Evolutionary conservation across 257 asterid genomes (phyloP), one percentile per base, ranked within the genome.

Genomic region (Nicotiana undulata): DNA sequence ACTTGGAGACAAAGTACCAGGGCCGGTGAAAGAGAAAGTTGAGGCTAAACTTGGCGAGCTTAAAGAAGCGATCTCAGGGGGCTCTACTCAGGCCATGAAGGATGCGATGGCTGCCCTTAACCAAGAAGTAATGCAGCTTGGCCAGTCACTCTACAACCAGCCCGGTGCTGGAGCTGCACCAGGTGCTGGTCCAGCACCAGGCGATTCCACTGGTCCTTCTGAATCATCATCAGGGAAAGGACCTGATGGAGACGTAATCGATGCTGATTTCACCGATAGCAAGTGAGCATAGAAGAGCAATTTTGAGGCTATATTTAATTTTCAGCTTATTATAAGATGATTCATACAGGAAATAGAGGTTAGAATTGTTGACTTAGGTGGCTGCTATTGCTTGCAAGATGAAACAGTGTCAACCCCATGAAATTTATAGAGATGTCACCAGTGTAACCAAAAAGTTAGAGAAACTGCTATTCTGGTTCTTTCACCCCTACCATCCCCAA

Each of bases 71-170:
- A 90, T 94, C 26, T 82, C 96, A 8, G 95, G 97, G 18, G 99
- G 90, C 44, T 82, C 92, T 15, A 92, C 98, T 55, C 99, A 94
- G 82, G 84, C 90, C 37, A 92, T 96, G 1, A 96, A 96, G 88
- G 99, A 96, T 72, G 98, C 97, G 2, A 90, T 96, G 93, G 82
- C 94, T 82, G 97, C 98, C 31, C 86, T 96, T 31, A 96, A 96
- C 86, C 97, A 96, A 83, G 99, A 96, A 90, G 99, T 96, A 5
- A 96, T 96, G 99, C 97, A 96, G 83, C 90, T 96, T 18, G 99
- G 99, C 6, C 97, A 92, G 84, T 94, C 99, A 4, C 89, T 96
- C 53, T 96, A 96, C 81, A 95, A 91, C 85, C 97, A 96, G 81
- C 93, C 94, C 0, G 99, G 97, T 46, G 92, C 79, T 51, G 56